Evolutionary conservation across 495 filamentous ascomycete genomes (phyloP).

Genomic region (Beverwykella pulmonaria): DNA sequence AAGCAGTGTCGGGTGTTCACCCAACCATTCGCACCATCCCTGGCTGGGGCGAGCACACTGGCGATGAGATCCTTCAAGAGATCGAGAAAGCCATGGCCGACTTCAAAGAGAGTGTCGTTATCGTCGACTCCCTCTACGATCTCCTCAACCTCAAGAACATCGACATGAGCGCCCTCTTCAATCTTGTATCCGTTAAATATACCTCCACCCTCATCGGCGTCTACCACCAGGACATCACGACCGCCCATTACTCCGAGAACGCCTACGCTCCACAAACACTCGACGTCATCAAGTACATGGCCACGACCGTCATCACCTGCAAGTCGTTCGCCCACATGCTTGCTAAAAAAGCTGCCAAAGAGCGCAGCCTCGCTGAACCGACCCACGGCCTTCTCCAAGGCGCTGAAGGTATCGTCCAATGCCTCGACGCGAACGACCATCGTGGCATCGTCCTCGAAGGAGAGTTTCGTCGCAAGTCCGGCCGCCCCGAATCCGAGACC

Average conservation of each 20-base stretch:
- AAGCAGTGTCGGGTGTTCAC: not conserved
- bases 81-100: conserved; percentile 13
- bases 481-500: conserved; percentile 73
- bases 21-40: conserved; percentile 15
- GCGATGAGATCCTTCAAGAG: conserved; percentile 4
- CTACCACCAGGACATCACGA: conserved; percentile 70
- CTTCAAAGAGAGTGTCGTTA: conserved; percentile 21
- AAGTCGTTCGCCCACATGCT: conserved; percentile 72
- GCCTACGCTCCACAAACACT: conserved; percentile 71
- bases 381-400: conserved; percentile 75
- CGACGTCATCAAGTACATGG: conserved; percentile 62
- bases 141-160: conserved; percentile 15
- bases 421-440: conserved; percentile 44
- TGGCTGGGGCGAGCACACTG: conserved; percentile 3
- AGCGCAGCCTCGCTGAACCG: conserved; percentile 70
- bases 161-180: conserved; percentile 25
- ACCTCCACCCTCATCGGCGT: conserved; percentile 57
- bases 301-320: conserved; percentile 66
- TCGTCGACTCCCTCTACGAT: conserved; percentile 36
- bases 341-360: conserved; percentile 64
- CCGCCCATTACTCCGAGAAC: conserved; percentile 37
- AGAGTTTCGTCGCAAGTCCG: conserved; percentile 80
- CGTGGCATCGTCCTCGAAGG: conserved; percentile 76
- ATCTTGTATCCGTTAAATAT: conserved; percentile 56
- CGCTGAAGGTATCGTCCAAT: conserved; percentile 70